phyloP scores from a whole-genome alignment of 495 filamentous ascomycete genomes.

The Thermothielavioides terrestris region DNA sequence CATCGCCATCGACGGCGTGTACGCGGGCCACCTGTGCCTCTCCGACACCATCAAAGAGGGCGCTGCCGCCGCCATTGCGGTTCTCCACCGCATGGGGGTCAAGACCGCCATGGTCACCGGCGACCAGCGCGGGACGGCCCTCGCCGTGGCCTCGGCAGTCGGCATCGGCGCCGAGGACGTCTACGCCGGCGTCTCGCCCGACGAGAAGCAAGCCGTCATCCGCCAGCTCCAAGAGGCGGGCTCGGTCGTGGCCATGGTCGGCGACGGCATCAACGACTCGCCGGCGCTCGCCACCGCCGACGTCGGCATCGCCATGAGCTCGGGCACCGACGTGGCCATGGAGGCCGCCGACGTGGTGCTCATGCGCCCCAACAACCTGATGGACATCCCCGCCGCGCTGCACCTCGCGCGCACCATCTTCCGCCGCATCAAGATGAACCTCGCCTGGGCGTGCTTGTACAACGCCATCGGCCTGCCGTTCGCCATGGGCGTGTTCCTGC shows the following conservation, averaged over 20 bases:
- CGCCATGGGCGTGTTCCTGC: constrained; percentile 91
- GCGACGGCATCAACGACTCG: constrained; percentile 98
- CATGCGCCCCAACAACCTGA: constrained; percentile 84
- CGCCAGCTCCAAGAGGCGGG: constrained; percentile 61
- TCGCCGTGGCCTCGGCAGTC: constrained; percentile 71
- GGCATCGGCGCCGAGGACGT: constrained; percentile 70
- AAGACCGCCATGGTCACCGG: constrained; percentile 88
- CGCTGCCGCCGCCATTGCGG: constrained; percentile 74
- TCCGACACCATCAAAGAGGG: constrained; percentile 84
- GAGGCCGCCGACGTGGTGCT: constrained; percentile 95
- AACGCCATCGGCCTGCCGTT: constrained; percentile 90
- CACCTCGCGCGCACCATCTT: constrained; percentile 81
- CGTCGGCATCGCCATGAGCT: constrained; percentile 85
- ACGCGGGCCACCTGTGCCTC: constrained; percentile 73
- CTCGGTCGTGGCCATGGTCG: constrained; percentile 87
- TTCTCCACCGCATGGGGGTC: constrained; percentile 74
- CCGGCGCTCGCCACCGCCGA: constrained; percentile 88
- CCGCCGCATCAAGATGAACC: constrained; percentile 84
- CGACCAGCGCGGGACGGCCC: constrained; percentile 73
- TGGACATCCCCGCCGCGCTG: constrained; percentile 81
- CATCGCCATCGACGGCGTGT: constrained; percentile 72
- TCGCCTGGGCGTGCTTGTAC: constrained; percentile 86
- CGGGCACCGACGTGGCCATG: constrained; percentile 94
- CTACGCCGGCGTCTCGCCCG: constrained; percentile 73
- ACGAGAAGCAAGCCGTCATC: constrained; percentile 81